These are phyloP conservation scores for Punica granatum DNA, from an alignment of 345 rosid genomes.

Conservation along the genomic window DNA sequence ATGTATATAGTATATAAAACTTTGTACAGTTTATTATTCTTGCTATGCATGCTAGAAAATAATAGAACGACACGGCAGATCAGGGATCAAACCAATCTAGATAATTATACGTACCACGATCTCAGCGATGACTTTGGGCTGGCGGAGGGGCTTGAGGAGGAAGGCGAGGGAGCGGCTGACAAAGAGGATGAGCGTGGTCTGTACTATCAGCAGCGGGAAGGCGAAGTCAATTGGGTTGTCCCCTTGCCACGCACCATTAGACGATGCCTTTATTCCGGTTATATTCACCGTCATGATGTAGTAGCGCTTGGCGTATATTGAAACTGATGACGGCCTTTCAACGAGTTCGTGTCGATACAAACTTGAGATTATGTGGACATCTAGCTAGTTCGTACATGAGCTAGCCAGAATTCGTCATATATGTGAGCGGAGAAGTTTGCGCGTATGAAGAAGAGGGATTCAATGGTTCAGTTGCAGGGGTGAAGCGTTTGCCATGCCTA, in stretches of 20 bases:
- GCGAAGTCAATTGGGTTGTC: constrained; percentile 76
- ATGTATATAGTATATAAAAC: neutral
- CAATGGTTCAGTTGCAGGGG: too few relatives aligned
- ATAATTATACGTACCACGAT: constrained; percentile 42
- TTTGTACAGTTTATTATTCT: neutral
- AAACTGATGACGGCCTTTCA: too few relatives aligned
- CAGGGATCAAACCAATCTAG: too few relatives aligned
- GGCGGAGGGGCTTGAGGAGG: constrained; percentile 84
- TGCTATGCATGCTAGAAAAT: too few relatives aligned
- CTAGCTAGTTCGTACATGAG: too few relatives aligned
- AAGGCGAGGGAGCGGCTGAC: constrained; percentile 62
- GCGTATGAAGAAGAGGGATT: too few relatives aligned
- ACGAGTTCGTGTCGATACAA: too few relatives aligned
- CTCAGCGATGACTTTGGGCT: constrained; percentile 91
- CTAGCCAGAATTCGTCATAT: too few relatives aligned
- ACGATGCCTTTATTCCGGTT: constrained; percentile 60
- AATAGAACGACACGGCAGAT: too few relatives aligned
- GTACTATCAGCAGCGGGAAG: constrained; percentile 72
- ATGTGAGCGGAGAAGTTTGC: too few relatives aligned
- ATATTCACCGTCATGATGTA: constrained; percentile 47
- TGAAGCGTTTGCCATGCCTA: neutral
- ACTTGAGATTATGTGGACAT: too few relatives aligned
- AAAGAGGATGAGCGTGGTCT: constrained; percentile 53
- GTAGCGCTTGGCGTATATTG: too few relatives aligned
- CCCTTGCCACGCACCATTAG: constrained; percentile 90